Percentiles rank a stretch among this genome's conserved stretches.
phyloP scores from a whole-genome alignment of 805 yeast genomes.

The Lipomyces oligophaga region DNA sequence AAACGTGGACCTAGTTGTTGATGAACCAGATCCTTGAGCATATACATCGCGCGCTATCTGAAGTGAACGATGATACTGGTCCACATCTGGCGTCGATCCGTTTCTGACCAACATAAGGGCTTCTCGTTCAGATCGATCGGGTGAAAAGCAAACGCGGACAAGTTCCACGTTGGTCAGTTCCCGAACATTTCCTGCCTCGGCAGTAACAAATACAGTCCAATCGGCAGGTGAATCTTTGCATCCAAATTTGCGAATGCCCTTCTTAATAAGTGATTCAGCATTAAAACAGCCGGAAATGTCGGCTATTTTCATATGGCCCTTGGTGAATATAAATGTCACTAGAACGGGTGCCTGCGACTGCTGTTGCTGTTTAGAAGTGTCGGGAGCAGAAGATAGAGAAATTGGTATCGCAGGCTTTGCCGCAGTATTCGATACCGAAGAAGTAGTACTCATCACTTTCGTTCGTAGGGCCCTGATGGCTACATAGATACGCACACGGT shows the following conservation, averaged over 20 bases:
- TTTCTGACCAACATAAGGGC: slow-evolving; percentile 65
- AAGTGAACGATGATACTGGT: slow-evolving; percentile 32
- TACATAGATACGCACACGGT: slow-evolving; percentile 63
- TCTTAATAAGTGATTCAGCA: slow-evolving; percentile 71
- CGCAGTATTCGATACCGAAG: slow-evolving; percentile 22
- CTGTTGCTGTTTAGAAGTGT: slow-evolving; percentile 1
- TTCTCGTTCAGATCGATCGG: slow-evolving; percentile 64
- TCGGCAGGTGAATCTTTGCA: slow-evolving; percentile 34
- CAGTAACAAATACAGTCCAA: slow-evolving; percentile 53
- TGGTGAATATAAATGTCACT: slow-evolving; percentile 68
- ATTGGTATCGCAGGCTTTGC: slow-evolving; percentile 1
- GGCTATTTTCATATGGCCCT: slow-evolving; percentile 65
- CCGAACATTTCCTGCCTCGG: slow-evolving; percentile 49
- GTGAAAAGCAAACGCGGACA: slow-evolving; percentile 76
- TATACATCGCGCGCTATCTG: slow-evolving; percentile 27
- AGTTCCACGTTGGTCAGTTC: slow-evolving; percentile 73
- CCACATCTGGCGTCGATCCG: slow-evolving; percentile 53
- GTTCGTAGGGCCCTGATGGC: slow-evolving; percentile 50
- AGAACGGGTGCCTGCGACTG: slow-evolving; percentile 6
- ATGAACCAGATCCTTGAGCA: slow-evolving; percentile 16
- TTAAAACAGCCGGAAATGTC: slow-evolving; percentile 76
- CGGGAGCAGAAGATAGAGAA: slow-evolving; percentile 3
- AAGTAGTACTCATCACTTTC: slow-evolving; percentile 29
- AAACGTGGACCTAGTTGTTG: slow-evolving; percentile 21
- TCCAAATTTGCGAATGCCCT: slow-evolving; percentile 53